phyloP scores from a whole-genome alignment of 805 yeast genomes.

The Cyberlindnera mississippiensis region DNA sequence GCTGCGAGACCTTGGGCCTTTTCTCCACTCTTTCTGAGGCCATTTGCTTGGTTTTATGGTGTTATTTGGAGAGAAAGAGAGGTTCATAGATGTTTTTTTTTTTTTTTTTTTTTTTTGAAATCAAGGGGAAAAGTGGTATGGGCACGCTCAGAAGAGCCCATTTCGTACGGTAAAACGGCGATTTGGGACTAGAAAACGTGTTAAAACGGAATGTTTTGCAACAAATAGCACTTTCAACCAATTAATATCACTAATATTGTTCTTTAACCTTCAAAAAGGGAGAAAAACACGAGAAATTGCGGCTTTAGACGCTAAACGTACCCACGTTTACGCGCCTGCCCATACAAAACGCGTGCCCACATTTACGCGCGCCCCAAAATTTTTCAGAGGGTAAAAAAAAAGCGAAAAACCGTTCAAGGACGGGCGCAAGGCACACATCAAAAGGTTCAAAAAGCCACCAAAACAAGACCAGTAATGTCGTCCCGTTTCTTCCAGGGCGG shows the following conservation, averaged over 20 bases:
- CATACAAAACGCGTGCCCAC: constrained; percentile 5
- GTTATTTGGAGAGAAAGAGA: background rate
- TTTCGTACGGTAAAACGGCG: too few species aligned
- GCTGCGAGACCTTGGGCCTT: constrained; percentile 34
- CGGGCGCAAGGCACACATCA: too few species aligned
- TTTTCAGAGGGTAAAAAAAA: constrained; percentile 20
- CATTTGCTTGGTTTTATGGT: background rate
- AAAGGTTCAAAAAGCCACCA: background rate
- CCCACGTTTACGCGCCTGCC: constrained; percentile 16
- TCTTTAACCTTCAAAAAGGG: background rate
- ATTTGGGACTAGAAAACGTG: too few species aligned
- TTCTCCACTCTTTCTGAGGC: too few species aligned
- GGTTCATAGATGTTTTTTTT: background rate
- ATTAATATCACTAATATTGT: too few species aligned
- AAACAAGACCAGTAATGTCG: constrained; percentile 51
- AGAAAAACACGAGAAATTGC: background rate
- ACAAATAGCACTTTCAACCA: too few species aligned
- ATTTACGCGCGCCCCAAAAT: constrained; percentile 20
- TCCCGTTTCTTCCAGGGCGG: constrained; percentile 72
- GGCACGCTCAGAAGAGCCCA: too few species aligned
- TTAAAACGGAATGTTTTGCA: too few species aligned
- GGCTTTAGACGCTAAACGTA: background rate
- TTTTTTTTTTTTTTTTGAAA: too few species aligned
- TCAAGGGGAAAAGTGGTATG: too few species aligned
- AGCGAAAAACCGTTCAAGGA: constrained; percentile 16